Percentiles rank a stretch among this genome's conserved stretches.
These are phyloP conservation scores for Botrytis deweyae DNA, from an alignment of 2,329 filamentous ascomycete genomes.

Conservation along the genomic window DNA sequence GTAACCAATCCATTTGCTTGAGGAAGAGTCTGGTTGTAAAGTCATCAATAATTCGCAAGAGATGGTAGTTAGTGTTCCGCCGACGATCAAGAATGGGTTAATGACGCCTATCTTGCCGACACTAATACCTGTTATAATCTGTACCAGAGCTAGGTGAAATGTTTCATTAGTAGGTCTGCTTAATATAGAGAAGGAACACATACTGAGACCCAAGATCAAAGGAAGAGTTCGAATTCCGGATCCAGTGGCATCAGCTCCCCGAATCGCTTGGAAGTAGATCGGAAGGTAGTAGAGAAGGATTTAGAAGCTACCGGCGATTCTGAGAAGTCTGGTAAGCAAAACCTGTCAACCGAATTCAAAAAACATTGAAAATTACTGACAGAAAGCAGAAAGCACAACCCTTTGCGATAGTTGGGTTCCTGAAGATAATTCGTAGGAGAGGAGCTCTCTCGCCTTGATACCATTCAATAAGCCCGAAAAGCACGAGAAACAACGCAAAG, in stretches of 20 bases:
- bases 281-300: slow-evolving; percentile 40
- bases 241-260: slow-evolving; percentile 36
- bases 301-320: slow-evolving; percentile 42
- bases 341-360: not conserved
- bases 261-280: slow-evolving; percentile 47
- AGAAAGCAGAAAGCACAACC: slow-evolving; percentile 43
- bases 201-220: not conserved
- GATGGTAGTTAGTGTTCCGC: not conserved
- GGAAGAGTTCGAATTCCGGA: slow-evolving; percentile 42
- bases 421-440: slow-evolving; percentile 42
- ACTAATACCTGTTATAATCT: not conserved
- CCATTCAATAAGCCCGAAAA: not conserved
- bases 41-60: not conserved
- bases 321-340: not conserved
- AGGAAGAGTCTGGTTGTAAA: not conserved
- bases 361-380: slow-evolving; percentile 1
- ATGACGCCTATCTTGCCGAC: not conserved
- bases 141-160: not conserved
- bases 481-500: not conserved
- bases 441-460: slow-evolving; percentile 1
- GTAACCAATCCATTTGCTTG: not conserved
- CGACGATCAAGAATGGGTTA: not conserved
- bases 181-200: not conserved
- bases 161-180: not conserved
- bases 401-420: slow-evolving; percentile 44